Conservation (phyloP, 371 early-diverging fungal species). For the Lichtheimia ramosa region DNA sequence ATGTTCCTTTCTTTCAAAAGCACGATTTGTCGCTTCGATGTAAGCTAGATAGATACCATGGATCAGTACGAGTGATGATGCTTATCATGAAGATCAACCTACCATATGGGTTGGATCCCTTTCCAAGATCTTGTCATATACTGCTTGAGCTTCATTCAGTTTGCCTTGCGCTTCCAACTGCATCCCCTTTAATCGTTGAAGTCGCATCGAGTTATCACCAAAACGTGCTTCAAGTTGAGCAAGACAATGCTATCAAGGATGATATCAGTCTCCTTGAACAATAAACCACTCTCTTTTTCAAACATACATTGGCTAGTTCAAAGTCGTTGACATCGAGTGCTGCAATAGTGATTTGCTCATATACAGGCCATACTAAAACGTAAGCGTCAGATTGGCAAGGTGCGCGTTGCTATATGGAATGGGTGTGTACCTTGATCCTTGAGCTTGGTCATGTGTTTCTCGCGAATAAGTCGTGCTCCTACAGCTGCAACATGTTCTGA, state of each 20-base stretch:
- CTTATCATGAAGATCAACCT: slow-evolving; percentile 9
- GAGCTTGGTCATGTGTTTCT: slow-evolving; percentile 30
- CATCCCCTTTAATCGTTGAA: slow-evolving; percentile 69
- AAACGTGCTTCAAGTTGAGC: slow-evolving; percentile 60
- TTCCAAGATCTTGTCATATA: slow-evolving; percentile 65
- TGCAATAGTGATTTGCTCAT: slow-evolving; percentile 82
- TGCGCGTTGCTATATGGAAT: not conserved
- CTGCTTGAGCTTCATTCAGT: slow-evolving; percentile 57
- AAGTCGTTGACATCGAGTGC: slow-evolving; percentile 77
- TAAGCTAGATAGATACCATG: slow-evolving; percentile 35
- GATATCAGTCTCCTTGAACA: not conserved
- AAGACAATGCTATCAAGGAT: slow-evolving; percentile 50
- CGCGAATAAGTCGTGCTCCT: slow-evolving; percentile 40
- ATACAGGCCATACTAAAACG: slow-evolving; percentile 69
- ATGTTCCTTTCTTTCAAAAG: slow-evolving; percentile 67
- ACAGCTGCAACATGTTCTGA: slow-evolving; percentile 34
- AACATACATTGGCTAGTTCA: slow-evolving; percentile 8
- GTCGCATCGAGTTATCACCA: slow-evolving; percentile 64
- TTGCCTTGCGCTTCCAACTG: slow-evolving; percentile 73
- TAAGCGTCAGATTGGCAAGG: not conserved
- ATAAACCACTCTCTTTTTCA: not conserved
- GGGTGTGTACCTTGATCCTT: slow-evolving; percentile 40
- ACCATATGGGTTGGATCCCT: slow-evolving; percentile 71
- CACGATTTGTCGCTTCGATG: slow-evolving; percentile 76
- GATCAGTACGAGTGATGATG: slow-evolving; percentile 2